A percentile compares a stretch with the other conserved stretches of the same genome.
Conservation (phyloP, 106 monocot genomes). For the Gastrodia elata region DNA sequence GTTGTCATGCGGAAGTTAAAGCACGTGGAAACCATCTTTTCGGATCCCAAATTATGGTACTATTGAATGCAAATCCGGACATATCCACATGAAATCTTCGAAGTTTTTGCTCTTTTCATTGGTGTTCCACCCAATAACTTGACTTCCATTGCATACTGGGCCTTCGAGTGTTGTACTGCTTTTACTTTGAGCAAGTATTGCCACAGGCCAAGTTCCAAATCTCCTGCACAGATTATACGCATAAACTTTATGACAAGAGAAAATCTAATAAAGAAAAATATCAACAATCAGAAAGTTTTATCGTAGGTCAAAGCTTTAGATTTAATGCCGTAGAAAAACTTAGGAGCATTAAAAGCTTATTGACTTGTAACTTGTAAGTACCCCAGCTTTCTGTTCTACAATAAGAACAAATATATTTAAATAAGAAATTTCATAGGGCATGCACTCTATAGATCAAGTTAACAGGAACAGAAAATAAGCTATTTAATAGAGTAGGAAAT, state of each 20-base stretch:
- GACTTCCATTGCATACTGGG: conserved; percentile 73
- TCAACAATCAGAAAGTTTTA: neutral
- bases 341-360: neutral
- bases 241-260: neutral
- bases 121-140: conserved; percentile 86
- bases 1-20: conserved; percentile 49
- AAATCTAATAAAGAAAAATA: neutral
- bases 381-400: neutral
- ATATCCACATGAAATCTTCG: conserved; percentile 92
- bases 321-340: neutral
- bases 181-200: conserved; percentile 66
- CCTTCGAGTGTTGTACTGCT: conserved; percentile 70
- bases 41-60: conserved; percentile 85
- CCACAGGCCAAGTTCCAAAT: conserved; percentile 76
- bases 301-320: neutral
- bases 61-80: conserved; percentile 97
- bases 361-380: neutral
- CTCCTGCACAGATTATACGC: conserved; percentile 24
- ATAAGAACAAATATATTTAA: neutral
- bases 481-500: no score
- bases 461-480: no score
- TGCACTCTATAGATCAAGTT: no score
- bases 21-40: conserved; percentile 37
- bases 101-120: conserved; percentile 71
- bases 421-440: no score